Base-by-base conservation (phyloP, 345 rosid species). In the Eucalyptus brandiana region DNA sequence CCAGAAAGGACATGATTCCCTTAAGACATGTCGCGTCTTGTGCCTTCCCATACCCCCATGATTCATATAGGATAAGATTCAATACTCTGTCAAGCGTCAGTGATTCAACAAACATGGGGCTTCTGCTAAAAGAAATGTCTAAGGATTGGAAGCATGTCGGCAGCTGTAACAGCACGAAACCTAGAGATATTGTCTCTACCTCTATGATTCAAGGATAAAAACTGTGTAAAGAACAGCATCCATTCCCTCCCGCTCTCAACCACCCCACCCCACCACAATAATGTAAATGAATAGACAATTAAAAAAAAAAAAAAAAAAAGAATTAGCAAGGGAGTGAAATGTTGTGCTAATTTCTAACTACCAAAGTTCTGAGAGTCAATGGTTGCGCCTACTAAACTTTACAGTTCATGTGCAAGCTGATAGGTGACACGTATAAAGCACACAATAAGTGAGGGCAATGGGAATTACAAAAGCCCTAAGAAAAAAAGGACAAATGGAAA, bases 81-180 rank as follows among this genome's bases (percentile, higher is more conserved):
- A 15, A 9, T 17, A 34, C 60, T 21, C 56, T 80, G 48, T 53
- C 89, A 87, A 87, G 53, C 14, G 45, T 80, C 87, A 42, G 40
- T 88, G 44, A 76, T 62, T 28, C 40, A 9, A 58, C 40, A n/a
- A n/a, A 11, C 34, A 81, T 37, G 89, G 87, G 89, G 53, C 87
- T 28, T 83, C 60, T 19, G 40, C 80, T 53, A 58, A 21, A 69
- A 88, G 80, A 56, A 83, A 91, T 93, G 95, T 92, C 89, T 91
- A 88, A 90, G 60, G 91, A 91, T 48, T 87, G 91, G 93, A 92
- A 91, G 94, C 95, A 93, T 51, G 85, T 88, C 45, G 32, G 88
- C 89, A 88, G 49, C 88, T 88, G 83, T 24, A 47, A 65, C 32
- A 53, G 72, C 60, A 32, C 34, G 45, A 58, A n/a, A 58, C 88